These are phyloP conservation scores for Balakata baccata DNA, from an alignment of 345 rosid genomes.

Conservation along the genomic window DNA sequence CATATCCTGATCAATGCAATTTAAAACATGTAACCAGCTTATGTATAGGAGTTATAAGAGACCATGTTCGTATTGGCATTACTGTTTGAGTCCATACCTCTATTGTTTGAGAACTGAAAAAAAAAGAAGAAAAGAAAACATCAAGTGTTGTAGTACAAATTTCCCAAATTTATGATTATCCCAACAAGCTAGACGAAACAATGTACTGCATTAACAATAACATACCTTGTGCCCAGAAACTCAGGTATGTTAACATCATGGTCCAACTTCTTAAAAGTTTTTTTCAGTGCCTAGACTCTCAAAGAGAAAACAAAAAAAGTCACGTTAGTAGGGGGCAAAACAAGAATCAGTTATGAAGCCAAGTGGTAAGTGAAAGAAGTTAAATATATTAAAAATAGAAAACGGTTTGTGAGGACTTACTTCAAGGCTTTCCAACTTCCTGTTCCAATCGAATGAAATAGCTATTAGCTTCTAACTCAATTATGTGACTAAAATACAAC, in stretches of 20 bases:
- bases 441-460: conserved; percentile 16
- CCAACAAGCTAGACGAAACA: neutral
- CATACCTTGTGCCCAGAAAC: conserved; percentile 26
- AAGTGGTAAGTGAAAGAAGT: conserved; percentile 1
- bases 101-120: conserved; percentile 30
- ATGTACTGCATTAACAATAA: neutral
- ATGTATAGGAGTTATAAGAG: conserved; percentile 7
- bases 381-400: neutral
- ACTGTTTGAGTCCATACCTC: conserved; percentile 21
- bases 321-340: neutral
- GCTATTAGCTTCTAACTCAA: neutral
- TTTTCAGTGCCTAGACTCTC: conserved; percentile 31
- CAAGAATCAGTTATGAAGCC: neutral
- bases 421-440: conserved; percentile 38
- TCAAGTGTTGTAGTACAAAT: neutral
- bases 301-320: conserved; percentile 11
- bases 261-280: conserved; percentile 34
- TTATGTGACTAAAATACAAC: neutral
- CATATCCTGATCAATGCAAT: conserved; percentile 40
- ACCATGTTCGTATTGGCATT: neutral
- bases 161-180: too few relatives aligned
- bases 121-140: neutral
- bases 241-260: conserved; percentile 34
- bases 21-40: conserved; percentile 16
- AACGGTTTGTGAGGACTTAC: conserved; percentile 19